These are phyloP conservation scores for Hansenula sp. DNA, from an alignment of 1,139 yeast species.

Conservation along the genomic window DNA sequence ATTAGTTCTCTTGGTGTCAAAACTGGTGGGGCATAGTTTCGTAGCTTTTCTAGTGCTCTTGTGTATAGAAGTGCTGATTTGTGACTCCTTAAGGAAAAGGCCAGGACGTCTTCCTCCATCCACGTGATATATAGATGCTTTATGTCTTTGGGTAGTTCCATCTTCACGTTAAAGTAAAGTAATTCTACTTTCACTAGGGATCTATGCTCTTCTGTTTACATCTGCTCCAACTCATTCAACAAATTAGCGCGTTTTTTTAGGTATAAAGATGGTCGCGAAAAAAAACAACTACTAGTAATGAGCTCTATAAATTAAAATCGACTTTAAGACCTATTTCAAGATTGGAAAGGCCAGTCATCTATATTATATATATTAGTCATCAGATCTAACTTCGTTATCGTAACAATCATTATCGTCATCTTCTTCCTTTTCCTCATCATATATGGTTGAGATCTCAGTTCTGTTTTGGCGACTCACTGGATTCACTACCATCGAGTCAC, in stretches of 20 bases:
- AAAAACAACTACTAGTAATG: too few species aligned
- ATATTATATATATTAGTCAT: too few species aligned
- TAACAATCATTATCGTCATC: neutral
- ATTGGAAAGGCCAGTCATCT: too few species aligned
- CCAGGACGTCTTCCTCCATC: slow-evolving; percentile 13
- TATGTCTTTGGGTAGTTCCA: slow-evolving; percentile 16
- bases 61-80: slow-evolving; percentile 11
- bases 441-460: too few species aligned
- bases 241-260: too few species aligned
- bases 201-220: neutral
- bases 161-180: too few species aligned
- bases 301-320: too few species aligned
- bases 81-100: slow-evolving; percentile 6
- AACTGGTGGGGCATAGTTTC: slow-evolving; percentile 7
- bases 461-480: too few species aligned
- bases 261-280: too few species aligned
- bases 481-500: neutral
- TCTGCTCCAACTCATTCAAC: neutral
- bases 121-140: slow-evolving; percentile 18
- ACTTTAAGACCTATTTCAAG: too few species aligned
- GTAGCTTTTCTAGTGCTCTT: slow-evolving; percentile 10
- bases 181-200: neutral
- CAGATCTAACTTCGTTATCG: neutral
- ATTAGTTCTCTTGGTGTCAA: slow-evolving; percentile 14
- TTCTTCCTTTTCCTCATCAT: neutral